Percentiles rank a stretch among this genome's conserved stretches.
These are phyloP conservation scores for Pseudoturritis turrita DNA, from an alignment of 345 rosid species.

Conservation along the genomic window DNA sequence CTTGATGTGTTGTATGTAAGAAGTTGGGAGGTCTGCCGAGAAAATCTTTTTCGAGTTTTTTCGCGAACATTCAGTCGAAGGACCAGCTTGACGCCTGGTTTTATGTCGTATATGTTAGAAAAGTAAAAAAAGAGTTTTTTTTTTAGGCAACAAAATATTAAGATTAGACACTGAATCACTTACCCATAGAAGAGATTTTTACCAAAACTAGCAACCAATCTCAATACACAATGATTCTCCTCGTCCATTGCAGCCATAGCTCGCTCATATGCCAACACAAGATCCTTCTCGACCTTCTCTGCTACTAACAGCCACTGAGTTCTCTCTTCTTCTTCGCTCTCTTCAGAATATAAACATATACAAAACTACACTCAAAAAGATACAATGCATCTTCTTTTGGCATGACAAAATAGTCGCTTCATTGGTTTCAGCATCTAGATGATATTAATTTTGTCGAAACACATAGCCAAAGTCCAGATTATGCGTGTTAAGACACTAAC, in stretches of 20 bases:
- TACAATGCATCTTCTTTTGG: too few species aligned
- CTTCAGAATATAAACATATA: too few species aligned
- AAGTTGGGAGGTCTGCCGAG: slow-evolving; percentile 40
- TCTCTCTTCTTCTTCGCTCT: too few species aligned
- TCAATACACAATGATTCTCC: slow-evolving; percentile 8
- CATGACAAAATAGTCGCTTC: too few species aligned
- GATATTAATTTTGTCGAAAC: too few species aligned
- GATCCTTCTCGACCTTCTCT: too few species aligned
- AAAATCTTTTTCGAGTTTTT: slow-evolving; percentile 32
- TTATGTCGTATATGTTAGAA: not conserved
- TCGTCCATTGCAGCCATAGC: slow-evolving; percentile 19
- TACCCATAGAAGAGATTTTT: slow-evolving; percentile 42
- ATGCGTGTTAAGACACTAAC: not conserved
- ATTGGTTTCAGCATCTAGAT: too few species aligned
- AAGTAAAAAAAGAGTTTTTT: not conserved
- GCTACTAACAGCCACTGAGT: too few species aligned
- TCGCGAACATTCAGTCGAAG: slow-evolving; percentile 26
- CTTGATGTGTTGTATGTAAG: slow-evolving; percentile 33
- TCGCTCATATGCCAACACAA: too few species aligned
- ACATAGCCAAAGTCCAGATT: too few species aligned
- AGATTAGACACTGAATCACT: slow-evolving; percentile 17
- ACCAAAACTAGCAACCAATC: slow-evolving; percentile 58
- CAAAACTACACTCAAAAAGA: too few species aligned
- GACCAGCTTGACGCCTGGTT: slow-evolving; percentile 16
- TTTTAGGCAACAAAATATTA: not conserved